Conservation (phyloP, 768 basidiomycete genomes). For the Peribolospora baueri region DNA sequence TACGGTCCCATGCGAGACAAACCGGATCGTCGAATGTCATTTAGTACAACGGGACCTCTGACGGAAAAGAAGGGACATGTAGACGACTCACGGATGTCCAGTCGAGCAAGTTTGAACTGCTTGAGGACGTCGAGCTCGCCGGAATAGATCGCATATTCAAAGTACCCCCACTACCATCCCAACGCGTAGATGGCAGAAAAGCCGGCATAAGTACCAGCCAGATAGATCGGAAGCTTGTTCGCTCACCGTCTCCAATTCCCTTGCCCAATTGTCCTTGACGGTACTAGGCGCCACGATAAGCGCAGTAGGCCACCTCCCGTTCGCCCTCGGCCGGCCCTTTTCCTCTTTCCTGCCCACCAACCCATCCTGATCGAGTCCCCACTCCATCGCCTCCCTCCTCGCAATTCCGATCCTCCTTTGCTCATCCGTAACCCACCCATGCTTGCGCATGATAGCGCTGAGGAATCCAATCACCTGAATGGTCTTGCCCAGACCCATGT, state of each 20-base stretch:
- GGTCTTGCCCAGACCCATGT: slow-evolving; percentile 84
- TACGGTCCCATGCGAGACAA: background rate
- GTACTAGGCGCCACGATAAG: slow-evolving; percentile 67
- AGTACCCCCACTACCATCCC: slow-evolving; percentile 60
- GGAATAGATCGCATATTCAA: slow-evolving; percentile 54
- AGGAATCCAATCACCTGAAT: slow-evolving; percentile 78
- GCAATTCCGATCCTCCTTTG: slow-evolving; percentile 20
- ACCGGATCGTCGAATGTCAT: background rate
- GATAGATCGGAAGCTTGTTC: background rate
- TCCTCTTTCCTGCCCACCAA: background rate
- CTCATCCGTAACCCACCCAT: slow-evolving; percentile 46
- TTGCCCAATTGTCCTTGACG: slow-evolving; percentile 66
- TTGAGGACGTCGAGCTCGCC: slow-evolving; percentile 34
- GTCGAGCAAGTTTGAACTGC: slow-evolving; percentile 54
- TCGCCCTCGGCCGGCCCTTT: slow-evolving; percentile 33
- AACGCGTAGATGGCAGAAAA: background rate
- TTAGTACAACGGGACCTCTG: too few species aligned
- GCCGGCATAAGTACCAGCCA: background rate
- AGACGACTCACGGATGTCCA: slow-evolving; percentile 50
- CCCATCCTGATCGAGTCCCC: background rate
- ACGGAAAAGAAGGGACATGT: background rate
- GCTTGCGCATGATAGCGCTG: slow-evolving; percentile 62
- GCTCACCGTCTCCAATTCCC: slow-evolving; percentile 59
- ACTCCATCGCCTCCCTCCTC: background rate
- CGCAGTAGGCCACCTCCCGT: slow-evolving; percentile 59